Base-by-base conservation (phyloP, 352 stramenopile species). In the Globisporangium polare region DNA sequence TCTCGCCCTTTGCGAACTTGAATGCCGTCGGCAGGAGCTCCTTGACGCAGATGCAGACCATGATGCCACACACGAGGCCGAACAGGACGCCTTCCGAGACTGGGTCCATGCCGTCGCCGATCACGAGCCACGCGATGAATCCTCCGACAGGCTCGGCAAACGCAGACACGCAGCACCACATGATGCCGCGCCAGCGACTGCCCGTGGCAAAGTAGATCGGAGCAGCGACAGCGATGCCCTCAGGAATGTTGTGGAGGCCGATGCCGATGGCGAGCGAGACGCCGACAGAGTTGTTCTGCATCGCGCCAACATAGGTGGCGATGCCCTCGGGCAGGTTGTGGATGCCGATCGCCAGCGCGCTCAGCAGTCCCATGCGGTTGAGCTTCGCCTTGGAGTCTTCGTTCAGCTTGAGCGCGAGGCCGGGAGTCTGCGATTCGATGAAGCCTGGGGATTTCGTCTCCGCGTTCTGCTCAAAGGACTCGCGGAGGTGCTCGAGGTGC, bases 271-370 rank as follows among this genome's bases (percentile, higher is more conserved):
- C 95, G 6, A 99, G 76, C 17, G 95, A 90, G 47, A 86, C 73
- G 37, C 96, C 96, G 13, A 99, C 88, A 1, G 69, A 80, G 2
- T 92, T 89, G 68, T 98, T 90, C 8, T 95, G 68, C 6, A 98
- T 69, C 1, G 92, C 83, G 0, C 87, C 91, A 24, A 98, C 90
- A 31, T 97, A 98, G 0, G 95, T 98, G 6, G 95, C 96, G 35
- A 99, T 88, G 20, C 95, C 96, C 68, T 99, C 96, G 5, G 96
- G 97, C 53, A 99, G 91, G 71, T 99, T 99, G 83, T 99, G 97
- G 54, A 96, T 72, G 29, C 72, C 92, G 57, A 99, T 97, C 0
- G 96, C 92, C 6, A 99, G 59, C 3, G 94, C 97, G 2, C 90
- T 98, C 42, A 96, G 85, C 7, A 98, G 54, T 24, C 95, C 92